Evolutionary conservation across 495 filamentous ascomycete species (phyloP).

Genomic region (Neurospora intermedia): DNA sequence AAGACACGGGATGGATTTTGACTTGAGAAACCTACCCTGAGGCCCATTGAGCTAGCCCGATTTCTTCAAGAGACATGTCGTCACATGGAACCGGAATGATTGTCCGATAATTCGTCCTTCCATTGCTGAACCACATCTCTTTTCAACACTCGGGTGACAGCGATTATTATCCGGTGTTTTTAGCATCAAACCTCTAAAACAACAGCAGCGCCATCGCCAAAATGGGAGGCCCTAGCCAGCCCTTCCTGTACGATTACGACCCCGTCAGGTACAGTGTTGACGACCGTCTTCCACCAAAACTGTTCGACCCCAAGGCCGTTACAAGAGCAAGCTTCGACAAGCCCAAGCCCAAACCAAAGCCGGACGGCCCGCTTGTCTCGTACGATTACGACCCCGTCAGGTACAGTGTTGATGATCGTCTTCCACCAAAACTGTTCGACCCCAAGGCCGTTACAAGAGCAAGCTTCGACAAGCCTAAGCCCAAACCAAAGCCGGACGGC

Average conservation of each 20-base stretch:
- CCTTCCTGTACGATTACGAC: constrained; percentile 60
- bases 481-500: constrained; percentile 58
- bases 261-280: constrained; percentile 30
- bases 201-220: constrained; percentile 1
- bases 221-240: constrained; percentile 54
- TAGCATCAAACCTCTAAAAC: not conserved
- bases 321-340: constrained; percentile 59
- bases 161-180: not conserved
- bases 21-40: not conserved
- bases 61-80: not conserved
- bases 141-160: not conserved
- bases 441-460: constrained; percentile 72
- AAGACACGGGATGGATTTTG: not conserved
- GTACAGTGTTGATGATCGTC: constrained; percentile 31
- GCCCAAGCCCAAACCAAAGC: constrained; percentile 54
- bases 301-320: constrained; percentile 75
- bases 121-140: not conserved
- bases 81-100: not conserved
- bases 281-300: constrained; percentile 37
- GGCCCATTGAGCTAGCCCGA: not conserved
- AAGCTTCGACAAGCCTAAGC: constrained; percentile 48
- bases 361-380: constrained; percentile 62
- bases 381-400: constrained; percentile 44
- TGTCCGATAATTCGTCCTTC: not conserved
- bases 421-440: constrained; percentile 55